Evolutionary conservation across 345 rosid species (phyloP), one percentile per base, ranked within the genome.

Genomic region (Pistacia atlantica): DNA sequence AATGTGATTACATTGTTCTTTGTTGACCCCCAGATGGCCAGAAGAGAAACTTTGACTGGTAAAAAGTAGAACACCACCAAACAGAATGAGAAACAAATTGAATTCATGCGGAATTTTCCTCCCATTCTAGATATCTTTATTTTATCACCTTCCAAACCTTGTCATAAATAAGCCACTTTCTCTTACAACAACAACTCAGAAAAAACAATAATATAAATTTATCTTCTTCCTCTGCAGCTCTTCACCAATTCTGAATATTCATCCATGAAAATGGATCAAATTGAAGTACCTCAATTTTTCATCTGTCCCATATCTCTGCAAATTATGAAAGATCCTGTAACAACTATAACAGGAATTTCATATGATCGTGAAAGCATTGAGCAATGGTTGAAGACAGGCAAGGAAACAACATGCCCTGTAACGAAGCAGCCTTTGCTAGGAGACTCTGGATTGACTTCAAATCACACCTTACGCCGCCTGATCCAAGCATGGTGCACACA

Each of bases 261-360:
- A 42, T 42, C 46, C 8, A 42, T 42, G 1, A 6, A 42, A 42
- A 85, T 84, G 89, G 86, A 67, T n/a, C 84, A 84, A 2, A 57
- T 81, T 3, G 91, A 90, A 25, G 68, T 90, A 35, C 94, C 94
- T 14, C 77, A 46, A 35, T 90, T 77, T 78, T 90, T 86, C 75
- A 17, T 87, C 22, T 90, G 94, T 52, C 94, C 90, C 37, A 88
- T 90, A 33, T 90, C 94, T 4, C 83, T 90, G 0, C 87, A 90
- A 33, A 82, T 88, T 83, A 85, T 90, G 87, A 84, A 70, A 69
- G 91, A 88, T 69, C 91, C 93, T 4, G 93, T 90, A n/a, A 90
- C 90, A 4, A 80, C 90, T 20, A 58, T 85, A 35, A 85, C 91
- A 4, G 90, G 93, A 46, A 90, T 90, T 71, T 86, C 91, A 11